Evolutionary conservation across 2,329 filamentous ascomycete species (phyloP), one percentile per base, ranked within the genome.

Genomic region (Pseudogymnoascus sp.): DNA sequence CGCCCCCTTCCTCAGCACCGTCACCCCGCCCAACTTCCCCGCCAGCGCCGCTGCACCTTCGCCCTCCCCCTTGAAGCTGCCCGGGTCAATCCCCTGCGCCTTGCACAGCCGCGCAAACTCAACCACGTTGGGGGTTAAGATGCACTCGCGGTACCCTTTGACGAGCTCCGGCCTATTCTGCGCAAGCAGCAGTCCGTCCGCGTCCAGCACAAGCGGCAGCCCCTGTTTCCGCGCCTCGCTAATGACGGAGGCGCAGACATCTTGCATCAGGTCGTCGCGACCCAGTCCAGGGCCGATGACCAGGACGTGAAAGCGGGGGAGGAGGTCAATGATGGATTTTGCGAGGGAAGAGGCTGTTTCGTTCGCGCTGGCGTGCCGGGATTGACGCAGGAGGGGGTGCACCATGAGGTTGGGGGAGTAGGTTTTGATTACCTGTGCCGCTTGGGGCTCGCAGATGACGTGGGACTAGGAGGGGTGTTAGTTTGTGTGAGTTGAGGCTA

Each of bases 351-450:
- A 78, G 1, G 88, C 80, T 11, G 78, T 77, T 61, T 87, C 82
- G 60, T 79, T 75, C 57, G 77, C 73, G 22, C 76, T 72, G 60
- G 82, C 75, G 67, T 83, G 80, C 20, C 75, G 70, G 50, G 85
- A 83, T 74, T 94, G 90, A 30, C 91, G 89, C 85, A 99, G 93
- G 67, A 97, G 83, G 0, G 94, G 94, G 74, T 97, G 94, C 9
- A 99, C 94, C 93, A 99, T 99, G 28, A 99, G 81, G 73, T 97
- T 97, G 2, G 94, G 94, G 18, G 92, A 97, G 78, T 97, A 99
- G 3, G 91, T 90, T 78, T 99, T 99, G 76, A 99, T 96, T 37
- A 97, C 92, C 70, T 84, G 81, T 53, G 82, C 91, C 2, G 94
- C 94, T 60, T 83, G 88, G 8, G 90, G 91, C 63, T 96, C 96